Percentiles rank a stretch among this genome's conserved stretches.
Evolutionary conservation across 331 rosid species (phyloP).

Genomic region (Acacia concinna): DNA sequence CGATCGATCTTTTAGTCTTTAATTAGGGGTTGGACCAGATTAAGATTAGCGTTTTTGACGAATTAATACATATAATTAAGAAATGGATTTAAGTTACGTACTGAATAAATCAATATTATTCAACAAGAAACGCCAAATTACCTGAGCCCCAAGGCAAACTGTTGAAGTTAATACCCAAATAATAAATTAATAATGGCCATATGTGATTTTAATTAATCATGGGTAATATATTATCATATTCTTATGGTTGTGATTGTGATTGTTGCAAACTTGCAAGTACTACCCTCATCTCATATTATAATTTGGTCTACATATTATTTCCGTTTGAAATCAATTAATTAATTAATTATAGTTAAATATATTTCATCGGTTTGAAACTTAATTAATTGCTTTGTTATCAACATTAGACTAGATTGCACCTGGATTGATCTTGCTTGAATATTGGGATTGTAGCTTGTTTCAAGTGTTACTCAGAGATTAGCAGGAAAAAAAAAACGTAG

Average conservation of each 20-base stretch:
- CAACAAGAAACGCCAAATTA: slow-evolving; percentile 39
- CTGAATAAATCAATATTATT: not conserved
- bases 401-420: not conserved
- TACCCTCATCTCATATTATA: not conserved
- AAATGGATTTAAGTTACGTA: slow-evolving; percentile 13
- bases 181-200: not conserved
- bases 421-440: not conserved
- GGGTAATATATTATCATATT: not conserved
- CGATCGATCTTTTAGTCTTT: not conserved
- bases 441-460: not conserved
- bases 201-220: not conserved
- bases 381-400: not conserved
- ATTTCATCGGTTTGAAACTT: not conserved
- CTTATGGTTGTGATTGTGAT: not conserved
- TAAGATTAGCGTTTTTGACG: slow-evolving; percentile 17
- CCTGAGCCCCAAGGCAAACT: slow-evolving; percentile 33
- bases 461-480: not conserved
- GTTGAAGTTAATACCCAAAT: not conserved
- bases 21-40: slow-evolving; percentile 40
- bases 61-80: not conserved
- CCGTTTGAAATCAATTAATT: not conserved
- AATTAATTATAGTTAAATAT: no score
- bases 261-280: not conserved
- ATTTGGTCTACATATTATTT: not conserved
- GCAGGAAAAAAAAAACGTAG: no score